Base-by-base conservation (phyloP, 2,329 filamentous ascomycete genomes). In the Sordariomycetes sp. region DNA sequence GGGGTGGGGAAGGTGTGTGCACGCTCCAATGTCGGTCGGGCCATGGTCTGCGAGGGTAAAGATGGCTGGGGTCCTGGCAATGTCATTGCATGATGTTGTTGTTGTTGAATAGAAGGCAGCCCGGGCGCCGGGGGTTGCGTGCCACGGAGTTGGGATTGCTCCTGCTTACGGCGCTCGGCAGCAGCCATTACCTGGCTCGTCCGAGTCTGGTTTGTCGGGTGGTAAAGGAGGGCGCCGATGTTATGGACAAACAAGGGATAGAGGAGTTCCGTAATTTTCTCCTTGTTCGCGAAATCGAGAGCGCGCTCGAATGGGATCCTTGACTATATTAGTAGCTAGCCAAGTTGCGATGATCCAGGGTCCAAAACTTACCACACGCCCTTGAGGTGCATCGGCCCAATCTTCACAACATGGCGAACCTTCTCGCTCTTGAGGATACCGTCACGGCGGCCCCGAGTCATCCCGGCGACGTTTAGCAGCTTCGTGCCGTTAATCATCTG, bases 401-500 rank as follows among this genome's bases (percentile, higher is more conserved):
- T 97, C 74, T 99, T 99, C 60, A 97, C 94, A 13, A 97, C 94
- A 70, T 96, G 91, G 63, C 94, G 85, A 58, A 91, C 84, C 73
- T 97, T 99, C 72, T 97, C 94, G 69, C 92, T 96, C 75, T 99
- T 99, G 59, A 99, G 73, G 63, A 99, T 97, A 53, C 94, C 94
- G 67, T 99, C 94, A 66, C 94, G 83, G 62, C 94, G 86, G 58
- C 94, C 94, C 69, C 94, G 83, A 15, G 94, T 99, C 94, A 99
- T 99, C 13, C 94, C 92, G 55, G 94, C 94, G 56, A 99, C 94
- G 63, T 99, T 99, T 59, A 97, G 75, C 58, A 99, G 77, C 71
- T 97, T 99, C 1, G 94, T 99, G 20, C 94, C 94, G 66, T 97
- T 99, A 71, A 99, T 96, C 89, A 99, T 96, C 73, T 96, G 90